Conservation (phyloP, 2,329 filamentous ascomycete genomes). For the Venturia effusa region DNA sequence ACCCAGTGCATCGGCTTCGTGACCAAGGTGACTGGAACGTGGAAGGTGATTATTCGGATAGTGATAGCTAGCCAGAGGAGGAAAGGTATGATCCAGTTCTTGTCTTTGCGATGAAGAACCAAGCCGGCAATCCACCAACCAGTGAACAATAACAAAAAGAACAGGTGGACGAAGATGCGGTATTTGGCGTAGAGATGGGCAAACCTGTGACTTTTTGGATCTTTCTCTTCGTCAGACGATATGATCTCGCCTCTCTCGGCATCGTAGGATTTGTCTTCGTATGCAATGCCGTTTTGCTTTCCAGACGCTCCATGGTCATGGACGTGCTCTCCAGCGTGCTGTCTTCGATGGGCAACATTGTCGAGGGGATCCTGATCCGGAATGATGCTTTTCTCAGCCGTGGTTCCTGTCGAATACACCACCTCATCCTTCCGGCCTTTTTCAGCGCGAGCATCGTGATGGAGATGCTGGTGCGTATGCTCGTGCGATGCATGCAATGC, state of each 20-base stretch:
- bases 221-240: constrained; percentile 18
- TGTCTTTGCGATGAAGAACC: constrained; percentile 58
- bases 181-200: constrained; percentile 34
- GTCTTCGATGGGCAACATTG: constrained; percentile 27
- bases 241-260: constrained; percentile 32
- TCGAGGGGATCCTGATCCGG: constrained; percentile 27
- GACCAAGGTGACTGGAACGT: constrained; percentile 57
- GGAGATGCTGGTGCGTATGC: constrained; percentile 28
- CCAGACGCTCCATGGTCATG: constrained; percentile 1
- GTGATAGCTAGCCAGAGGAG: constrained; percentile 66
- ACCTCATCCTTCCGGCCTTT: constrained; percentile 16
- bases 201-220: constrained; percentile 24
- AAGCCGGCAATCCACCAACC: constrained; percentile 67
- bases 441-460: constrained; percentile 24
- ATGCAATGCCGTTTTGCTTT: constrained; percentile 22
- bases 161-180: constrained; percentile 34
- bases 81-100: constrained; percentile 78
- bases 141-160: constrained; percentile 23
- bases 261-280: constrained; percentile 21
- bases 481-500: constrained; percentile 26
- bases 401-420: constrained; percentile 26
- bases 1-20: constrained; percentile 54
- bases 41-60: constrained; percentile 63
- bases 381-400: constrained; percentile 23
- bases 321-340: constrained; percentile 12